A percentile compares a stretch with the other conserved stretches of the same genome.
Conservation (phyloP, 371 early-diverging fungal genomes). For the Mortierella sp. region DNA sequence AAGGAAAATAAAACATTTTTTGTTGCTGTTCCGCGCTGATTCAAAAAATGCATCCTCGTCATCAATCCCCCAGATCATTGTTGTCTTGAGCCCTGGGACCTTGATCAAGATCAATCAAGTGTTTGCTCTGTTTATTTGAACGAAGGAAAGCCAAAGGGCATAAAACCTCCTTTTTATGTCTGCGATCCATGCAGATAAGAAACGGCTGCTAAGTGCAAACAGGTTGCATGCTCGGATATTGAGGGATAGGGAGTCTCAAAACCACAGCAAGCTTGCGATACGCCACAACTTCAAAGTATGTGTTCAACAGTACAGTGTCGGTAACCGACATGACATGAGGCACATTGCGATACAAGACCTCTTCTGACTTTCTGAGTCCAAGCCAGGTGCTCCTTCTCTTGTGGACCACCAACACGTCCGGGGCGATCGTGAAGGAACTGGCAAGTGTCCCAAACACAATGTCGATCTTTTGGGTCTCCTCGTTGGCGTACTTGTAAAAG, state of each 20-base stretch:
- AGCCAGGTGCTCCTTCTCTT: background rate
- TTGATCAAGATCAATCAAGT: too few relatives aligned
- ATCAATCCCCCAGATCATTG: too few relatives aligned
- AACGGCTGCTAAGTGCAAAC: too few relatives aligned
- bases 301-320: conserved; percentile 1
- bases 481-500: conserved; percentile 17
- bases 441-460: conserved; percentile 1
- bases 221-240: conserved; percentile 2
- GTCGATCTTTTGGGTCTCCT: background rate
- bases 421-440: background rate
- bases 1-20: too few relatives aligned
- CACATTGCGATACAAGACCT: conserved; percentile 7
- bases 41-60: too few relatives aligned
- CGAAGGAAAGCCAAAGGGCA: too few relatives aligned
- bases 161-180: too few relatives aligned
- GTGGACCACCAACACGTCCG: background rate
- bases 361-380: background rate
- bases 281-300: conserved; percentile 12
- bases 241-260: background rate
- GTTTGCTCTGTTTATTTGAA: too few relatives aligned
- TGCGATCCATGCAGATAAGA: too few relatives aligned
- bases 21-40: too few relatives aligned
- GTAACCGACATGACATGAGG: background rate
- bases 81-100: too few relatives aligned
- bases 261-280: conserved; percentile 5